A percentile compares a stretch with the other conserved stretches of the same genome.
These are phyloP conservation scores for Metschnikowia orientalis DNA, from an alignment of 805 yeast genomes.

Conservation along the genomic window DNA sequence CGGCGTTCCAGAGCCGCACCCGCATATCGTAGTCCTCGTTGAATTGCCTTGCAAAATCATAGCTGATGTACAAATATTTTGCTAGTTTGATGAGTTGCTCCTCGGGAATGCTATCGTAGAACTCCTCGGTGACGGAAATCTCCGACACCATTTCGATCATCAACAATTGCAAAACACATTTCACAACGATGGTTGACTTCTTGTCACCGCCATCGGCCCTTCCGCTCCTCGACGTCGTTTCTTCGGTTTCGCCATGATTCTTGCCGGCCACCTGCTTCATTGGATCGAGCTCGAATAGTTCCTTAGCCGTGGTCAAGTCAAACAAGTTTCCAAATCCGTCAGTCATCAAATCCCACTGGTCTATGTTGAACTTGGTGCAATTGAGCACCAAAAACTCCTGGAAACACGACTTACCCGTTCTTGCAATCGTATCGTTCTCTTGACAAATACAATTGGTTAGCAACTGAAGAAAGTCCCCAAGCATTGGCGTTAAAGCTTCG, in stretches of 20 bases:
- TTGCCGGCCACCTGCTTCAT: conserved; percentile 15
- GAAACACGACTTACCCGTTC: conserved; percentile 89
- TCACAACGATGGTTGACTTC: conserved; percentile 77
- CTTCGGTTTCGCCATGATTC: conserved; percentile 22
- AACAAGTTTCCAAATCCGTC: conserved; percentile 66
- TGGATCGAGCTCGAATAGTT: conserved; percentile 66
- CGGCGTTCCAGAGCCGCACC: conserved; percentile 85
- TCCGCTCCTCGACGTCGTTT: conserved; percentile 15
- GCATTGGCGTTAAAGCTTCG: conserved; percentile 64
- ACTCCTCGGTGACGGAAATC: conserved; percentile 62
- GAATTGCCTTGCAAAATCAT: conserved; percentile 78
- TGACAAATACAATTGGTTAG: conserved; percentile 89
- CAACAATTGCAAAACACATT: conserved; percentile 84
- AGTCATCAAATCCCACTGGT: conserved; percentile 74
- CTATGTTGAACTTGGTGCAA: conserved; percentile 52
- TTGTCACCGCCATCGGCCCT: conserved; percentile 3
- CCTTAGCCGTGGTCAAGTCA: conserved; percentile 79
- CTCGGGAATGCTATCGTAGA: conserved; percentile 68
- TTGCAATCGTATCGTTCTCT: conserved; percentile 92
- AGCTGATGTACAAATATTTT: conserved; percentile 59
- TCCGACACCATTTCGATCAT: conserved; percentile 86
- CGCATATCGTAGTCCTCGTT: conserved; percentile 86
- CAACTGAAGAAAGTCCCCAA: conserved; percentile 74
- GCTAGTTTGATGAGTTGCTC: conserved; percentile 57
- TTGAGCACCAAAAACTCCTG: conserved; percentile 77